These are phyloP conservation scores for Onygena corvina DNA, from an alignment of 2,329 filamentous ascomycete genomes.

Conservation along the genomic window DNA sequence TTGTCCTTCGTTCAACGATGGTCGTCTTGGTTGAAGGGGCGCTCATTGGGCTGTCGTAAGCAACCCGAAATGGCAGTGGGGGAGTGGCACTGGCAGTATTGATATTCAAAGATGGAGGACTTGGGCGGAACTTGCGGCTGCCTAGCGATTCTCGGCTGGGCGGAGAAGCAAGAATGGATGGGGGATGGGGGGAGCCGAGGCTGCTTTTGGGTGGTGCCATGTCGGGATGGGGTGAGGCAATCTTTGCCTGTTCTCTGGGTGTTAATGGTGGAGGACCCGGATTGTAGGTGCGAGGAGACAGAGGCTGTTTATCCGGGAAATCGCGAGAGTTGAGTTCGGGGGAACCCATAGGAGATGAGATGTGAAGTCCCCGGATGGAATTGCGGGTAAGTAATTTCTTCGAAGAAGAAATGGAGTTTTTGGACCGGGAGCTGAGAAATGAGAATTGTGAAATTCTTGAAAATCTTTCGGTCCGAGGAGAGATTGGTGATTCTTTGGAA, in stretches of 20 bases:
- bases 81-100: conserved; percentile 23
- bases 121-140: conserved; percentile 14
- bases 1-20: conserved; percentile 34
- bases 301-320: conserved; percentile 41
- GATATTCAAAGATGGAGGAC: conserved; percentile 26
- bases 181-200: not conserved
- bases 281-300: conserved; percentile 46
- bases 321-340: conserved; percentile 34
- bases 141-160: conserved; percentile 15
- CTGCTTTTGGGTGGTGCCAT: conserved; percentile 6
- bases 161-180: conserved; percentile 6
- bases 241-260: conserved; percentile 25
- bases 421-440: conserved; percentile 30
- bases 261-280: conserved; percentile 45
- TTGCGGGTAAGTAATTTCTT: conserved; percentile 35
- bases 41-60: conserved; percentile 30
- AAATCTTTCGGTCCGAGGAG: conserved; percentile 27
- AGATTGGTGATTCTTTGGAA: conserved; percentile 19
- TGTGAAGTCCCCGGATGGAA: conserved; percentile 44
- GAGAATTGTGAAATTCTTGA: conserved; percentile 32
- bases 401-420: conserved; percentile 29
- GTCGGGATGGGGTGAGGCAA: conserved; percentile 8
- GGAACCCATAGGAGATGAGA: conserved; percentile 43
- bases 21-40: conserved; percentile 40
- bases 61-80: conserved; percentile 35